Conservation (phyloP, 441 rosid species). For the Omphalea diandra region DNA sequence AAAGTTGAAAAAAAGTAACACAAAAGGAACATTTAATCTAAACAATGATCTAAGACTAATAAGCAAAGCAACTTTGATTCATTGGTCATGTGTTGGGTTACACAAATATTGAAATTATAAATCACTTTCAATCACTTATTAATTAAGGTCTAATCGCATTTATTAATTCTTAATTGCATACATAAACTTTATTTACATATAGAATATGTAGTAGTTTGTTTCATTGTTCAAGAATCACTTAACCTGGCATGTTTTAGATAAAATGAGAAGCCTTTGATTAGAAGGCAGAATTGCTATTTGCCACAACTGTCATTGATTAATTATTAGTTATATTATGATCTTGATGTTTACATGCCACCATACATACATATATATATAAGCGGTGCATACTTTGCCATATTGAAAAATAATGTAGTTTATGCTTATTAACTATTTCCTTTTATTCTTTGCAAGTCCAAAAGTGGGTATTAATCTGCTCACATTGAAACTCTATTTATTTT, state of each 20-base stretch:
- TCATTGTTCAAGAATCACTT: not conserved
- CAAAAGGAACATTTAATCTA: not conserved
- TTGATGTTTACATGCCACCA: conserved; percentile 9
- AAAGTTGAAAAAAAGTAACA: not conserved
- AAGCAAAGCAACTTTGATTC: not conserved
- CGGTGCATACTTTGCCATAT: no score
- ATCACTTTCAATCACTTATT: conserved; percentile 3
- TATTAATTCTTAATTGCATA: not conserved
- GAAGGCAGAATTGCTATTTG: not conserved
- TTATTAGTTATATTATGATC: not conserved
- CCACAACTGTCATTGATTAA: not conserved
- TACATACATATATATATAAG: no score
- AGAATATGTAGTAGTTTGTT: not conserved
- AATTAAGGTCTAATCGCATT: not conserved
- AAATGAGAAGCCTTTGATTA: not conserved
- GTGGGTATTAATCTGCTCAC: no score
- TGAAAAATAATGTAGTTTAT: no score
- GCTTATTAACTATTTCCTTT: no score
- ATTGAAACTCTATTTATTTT: no score
- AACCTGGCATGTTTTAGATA: not conserved
- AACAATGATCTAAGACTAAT: not conserved
- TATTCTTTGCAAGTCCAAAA: no score
- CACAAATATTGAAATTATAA: no score
- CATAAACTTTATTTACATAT: not conserved
- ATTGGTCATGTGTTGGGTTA: not conserved